Percentiles rank a stretch among this genome's conserved stretches.
Evolutionary conservation across 169 alveolate genomes (phyloP).

Genomic region (Plasmodium billcollinsi): DNA sequence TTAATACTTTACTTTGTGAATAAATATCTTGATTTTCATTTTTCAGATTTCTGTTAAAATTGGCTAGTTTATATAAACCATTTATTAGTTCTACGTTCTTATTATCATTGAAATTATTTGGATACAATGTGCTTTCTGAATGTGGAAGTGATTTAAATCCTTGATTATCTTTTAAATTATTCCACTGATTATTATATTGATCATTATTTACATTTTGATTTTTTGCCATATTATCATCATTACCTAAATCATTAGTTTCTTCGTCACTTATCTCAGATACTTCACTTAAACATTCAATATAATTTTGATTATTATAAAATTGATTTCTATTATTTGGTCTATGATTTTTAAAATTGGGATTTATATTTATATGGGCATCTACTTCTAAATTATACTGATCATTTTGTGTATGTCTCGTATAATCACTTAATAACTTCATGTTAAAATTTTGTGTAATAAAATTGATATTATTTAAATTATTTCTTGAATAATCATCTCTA

Average conservation of each 20-base stretch:
- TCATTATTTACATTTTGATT: not conserved
- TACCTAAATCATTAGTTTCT: slow-evolving; percentile 1
- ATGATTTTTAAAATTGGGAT: not conserved
- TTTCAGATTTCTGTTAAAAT: not conserved
- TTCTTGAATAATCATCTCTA: not conserved
- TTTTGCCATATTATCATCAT: not conserved
- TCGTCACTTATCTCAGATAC: slow-evolving; percentile 77
- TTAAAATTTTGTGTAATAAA: slow-evolving; percentile 19
- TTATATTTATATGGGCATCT: not conserved
- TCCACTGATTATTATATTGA: not conserved
- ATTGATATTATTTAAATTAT: not conserved
- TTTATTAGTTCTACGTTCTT: not conserved
- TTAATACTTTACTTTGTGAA: not conserved
- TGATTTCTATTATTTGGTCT: not conserved
- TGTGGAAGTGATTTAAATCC: not conserved
- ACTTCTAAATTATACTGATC: not conserved
- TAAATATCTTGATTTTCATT: too few relatives aligned
- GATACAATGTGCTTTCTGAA: not conserved
- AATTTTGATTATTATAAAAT: slow-evolving; percentile 2
- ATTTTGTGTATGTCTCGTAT: not conserved
- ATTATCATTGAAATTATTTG: not conserved
- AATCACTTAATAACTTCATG: slow-evolving; percentile 18
- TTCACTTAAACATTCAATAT: slow-evolving; percentile 64
- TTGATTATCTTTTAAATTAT: not conserved
- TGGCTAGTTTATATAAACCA: not conserved